A percentile compares a stretch with the other conserved stretches of the same genome.
These are phyloP conservation scores for Suhomyces faveliae DNA, from an alignment of 805 yeast genomes.

Conservation along the genomic window DNA sequence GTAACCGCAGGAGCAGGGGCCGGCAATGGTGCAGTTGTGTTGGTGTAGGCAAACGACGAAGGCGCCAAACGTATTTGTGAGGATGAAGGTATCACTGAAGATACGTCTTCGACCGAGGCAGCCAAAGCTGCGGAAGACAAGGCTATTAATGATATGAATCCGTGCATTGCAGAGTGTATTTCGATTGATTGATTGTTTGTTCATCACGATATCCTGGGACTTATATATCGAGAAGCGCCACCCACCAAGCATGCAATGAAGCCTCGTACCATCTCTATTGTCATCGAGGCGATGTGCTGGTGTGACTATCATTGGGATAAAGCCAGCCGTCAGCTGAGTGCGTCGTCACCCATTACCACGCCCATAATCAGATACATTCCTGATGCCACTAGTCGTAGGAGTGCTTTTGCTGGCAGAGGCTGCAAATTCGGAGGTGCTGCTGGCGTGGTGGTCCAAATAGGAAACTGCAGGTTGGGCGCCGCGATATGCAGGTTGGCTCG, in stretches of 20 bases:
- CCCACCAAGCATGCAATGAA: no score
- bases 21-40: neutral
- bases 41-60: constrained; percentile 6
- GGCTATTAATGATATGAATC: constrained; percentile 4
- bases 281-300: neutral
- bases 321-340: neutral
- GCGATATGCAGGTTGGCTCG: neutral
- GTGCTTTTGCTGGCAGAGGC: constrained; percentile 5
- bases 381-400: neutral
- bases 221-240: neutral
- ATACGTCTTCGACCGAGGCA: neutral
- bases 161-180: constrained; percentile 1
- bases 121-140: constrained; percentile 4
- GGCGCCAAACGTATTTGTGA: constrained; percentile 9
- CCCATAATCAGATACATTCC: no score
- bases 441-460: constrained; percentile 1
- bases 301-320: neutral
- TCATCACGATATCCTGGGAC: neutral
- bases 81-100: constrained; percentile 1
- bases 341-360: no score
- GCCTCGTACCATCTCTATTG: neutral
- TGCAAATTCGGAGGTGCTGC: constrained; percentile 6
- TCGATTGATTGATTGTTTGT: neutral
- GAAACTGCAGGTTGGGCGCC: neutral
- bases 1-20: constrained; percentile 1